Conservation (phyloP, 2,329 filamentous ascomycete species). For the Pseudogymnoascus sp. region DNA sequence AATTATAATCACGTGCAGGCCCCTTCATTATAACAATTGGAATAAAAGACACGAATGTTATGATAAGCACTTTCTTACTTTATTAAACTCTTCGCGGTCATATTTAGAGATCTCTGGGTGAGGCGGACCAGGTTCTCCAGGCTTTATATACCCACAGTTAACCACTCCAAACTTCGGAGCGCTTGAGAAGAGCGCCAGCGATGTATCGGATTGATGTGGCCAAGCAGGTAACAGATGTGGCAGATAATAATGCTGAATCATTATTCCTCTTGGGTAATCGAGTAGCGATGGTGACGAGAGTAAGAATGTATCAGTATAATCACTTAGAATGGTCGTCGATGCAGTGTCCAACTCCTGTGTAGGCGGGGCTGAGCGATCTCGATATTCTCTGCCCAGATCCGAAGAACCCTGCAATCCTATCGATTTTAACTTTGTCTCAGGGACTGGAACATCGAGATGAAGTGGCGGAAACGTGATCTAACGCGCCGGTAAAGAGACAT, state of each 20-base stretch:
- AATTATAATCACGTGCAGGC: not conserved
- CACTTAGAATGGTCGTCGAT: not conserved
- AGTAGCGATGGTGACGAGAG: not conserved
- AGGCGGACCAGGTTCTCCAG: not conserved
- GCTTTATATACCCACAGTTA: conserved; percentile 14
- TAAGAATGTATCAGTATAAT: not conserved
- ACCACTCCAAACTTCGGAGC: conserved; percentile 15
- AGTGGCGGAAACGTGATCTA: not conserved
- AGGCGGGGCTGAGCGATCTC: not conserved
- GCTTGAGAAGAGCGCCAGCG: conserved; percentile 20
- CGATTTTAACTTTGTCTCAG: not conserved
- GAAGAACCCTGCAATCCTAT: not conserved
- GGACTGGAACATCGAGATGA: not conserved
- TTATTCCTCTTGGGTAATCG: not conserved
- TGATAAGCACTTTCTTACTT: not conserved
- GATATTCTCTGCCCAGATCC: not conserved
- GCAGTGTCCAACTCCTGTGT: not conserved
- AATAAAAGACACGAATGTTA: not conserved
- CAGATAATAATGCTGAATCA: not conserved
- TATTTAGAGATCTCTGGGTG: not conserved
- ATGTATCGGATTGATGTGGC: conserved; percentile 17
- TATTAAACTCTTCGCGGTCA: not conserved
- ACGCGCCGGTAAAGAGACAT: not conserved
- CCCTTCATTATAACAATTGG: not conserved
- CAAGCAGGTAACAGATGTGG: not conserved